Evolutionary conservation across 768 basidiomycete genomes (phyloP).

Genomic region (Termitomyces sp.): DNA sequence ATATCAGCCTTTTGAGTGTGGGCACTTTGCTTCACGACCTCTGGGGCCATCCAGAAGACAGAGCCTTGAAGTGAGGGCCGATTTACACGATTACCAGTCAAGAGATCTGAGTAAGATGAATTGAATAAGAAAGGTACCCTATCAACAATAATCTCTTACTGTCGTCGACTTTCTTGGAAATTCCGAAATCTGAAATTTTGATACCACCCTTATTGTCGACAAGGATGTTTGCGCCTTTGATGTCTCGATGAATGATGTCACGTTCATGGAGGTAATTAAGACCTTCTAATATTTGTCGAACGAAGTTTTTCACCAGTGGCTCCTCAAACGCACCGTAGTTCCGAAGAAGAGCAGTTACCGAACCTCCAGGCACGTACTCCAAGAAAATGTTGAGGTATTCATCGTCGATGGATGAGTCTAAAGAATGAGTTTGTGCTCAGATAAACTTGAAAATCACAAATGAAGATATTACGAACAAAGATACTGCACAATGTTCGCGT

Average conservation of each 20-base stretch:
- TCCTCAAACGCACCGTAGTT: slow-evolving; percentile 97
- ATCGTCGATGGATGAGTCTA: slow-evolving; percentile 92
- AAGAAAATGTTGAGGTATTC: slow-evolving; percentile 93
- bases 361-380: slow-evolving; percentile 95
- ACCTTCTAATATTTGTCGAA: slow-evolving; percentile 86
- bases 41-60: slow-evolving; percentile 99
- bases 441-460: background rate
- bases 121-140: background rate
- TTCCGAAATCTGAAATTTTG: slow-evolving; percentile 96
- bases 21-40: slow-evolving; percentile 93
- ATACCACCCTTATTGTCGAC: slow-evolving; percentile 97
- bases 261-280: slow-evolving; percentile 89
- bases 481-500: slow-evolving; percentile 97
- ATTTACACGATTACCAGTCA: slow-evolving; percentile 68
- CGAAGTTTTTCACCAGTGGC: slow-evolving; percentile 86
- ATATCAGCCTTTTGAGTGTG: slow-evolving; percentile 94
- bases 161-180: slow-evolving; percentile 96
- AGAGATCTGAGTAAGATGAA: slow-evolving; percentile 27
- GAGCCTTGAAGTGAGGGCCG: slow-evolving; percentile 95
- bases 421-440: background rate
- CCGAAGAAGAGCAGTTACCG: slow-evolving; percentile 82
- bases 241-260: slow-evolving; percentile 96
- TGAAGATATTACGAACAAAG: slow-evolving; percentile 59
- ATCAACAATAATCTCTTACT: slow-evolving; percentile 47
- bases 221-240: slow-evolving; percentile 98